Conservation (phyloP, 352 stramenopile genomes). For the Globisporangium nagaii region DNA sequence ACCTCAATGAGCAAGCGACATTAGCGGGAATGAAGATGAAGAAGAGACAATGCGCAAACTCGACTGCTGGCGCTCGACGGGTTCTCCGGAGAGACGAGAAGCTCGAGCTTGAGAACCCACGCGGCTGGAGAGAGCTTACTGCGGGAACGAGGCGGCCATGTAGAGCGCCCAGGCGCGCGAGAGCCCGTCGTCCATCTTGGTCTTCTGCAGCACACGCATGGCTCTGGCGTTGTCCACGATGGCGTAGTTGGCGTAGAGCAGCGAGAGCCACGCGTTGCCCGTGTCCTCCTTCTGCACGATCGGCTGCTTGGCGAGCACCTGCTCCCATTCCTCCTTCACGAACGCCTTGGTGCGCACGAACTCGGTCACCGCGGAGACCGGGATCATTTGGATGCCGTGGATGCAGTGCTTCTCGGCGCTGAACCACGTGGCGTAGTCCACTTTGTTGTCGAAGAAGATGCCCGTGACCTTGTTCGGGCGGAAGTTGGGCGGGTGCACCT, state of each 20-base stretch:
- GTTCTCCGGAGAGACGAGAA: too few species aligned
- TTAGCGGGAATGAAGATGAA: too few species aligned
- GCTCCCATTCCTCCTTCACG: slow-evolving; percentile 29
- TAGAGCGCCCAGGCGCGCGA: slow-evolving; percentile 69
- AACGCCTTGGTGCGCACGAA: slow-evolving; percentile 39
- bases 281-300: neutral
- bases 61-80: too few species aligned
- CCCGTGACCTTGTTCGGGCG: slow-evolving; percentile 52
- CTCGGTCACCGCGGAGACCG: slow-evolving; percentile 40
- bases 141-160: slow-evolving; percentile 46
- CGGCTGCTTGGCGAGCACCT: neutral
- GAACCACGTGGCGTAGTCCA: slow-evolving; percentile 79
- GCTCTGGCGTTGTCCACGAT: slow-evolving; percentile 38
- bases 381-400: slow-evolving; percentile 80
- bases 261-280: slow-evolving; percentile 58
- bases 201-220: slow-evolving; percentile 41
- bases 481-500: slow-evolving; percentile 40
- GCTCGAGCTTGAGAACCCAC: too few species aligned
- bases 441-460: slow-evolving; percentile 81
- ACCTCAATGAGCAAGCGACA: too few species aligned
- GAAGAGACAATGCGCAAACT: too few species aligned
- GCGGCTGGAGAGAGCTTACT: too few species aligned
- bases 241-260: slow-evolving; percentile 77
- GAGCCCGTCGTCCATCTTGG: slow-evolving; percentile 66
- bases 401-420: slow-evolving; percentile 57